Percentiles rank a stretch among this genome's conserved stretches.
These are phyloP conservation scores for Verbena officinalis DNA, from an alignment of 257 asterid genomes.

Conservation along the genomic window DNA sequence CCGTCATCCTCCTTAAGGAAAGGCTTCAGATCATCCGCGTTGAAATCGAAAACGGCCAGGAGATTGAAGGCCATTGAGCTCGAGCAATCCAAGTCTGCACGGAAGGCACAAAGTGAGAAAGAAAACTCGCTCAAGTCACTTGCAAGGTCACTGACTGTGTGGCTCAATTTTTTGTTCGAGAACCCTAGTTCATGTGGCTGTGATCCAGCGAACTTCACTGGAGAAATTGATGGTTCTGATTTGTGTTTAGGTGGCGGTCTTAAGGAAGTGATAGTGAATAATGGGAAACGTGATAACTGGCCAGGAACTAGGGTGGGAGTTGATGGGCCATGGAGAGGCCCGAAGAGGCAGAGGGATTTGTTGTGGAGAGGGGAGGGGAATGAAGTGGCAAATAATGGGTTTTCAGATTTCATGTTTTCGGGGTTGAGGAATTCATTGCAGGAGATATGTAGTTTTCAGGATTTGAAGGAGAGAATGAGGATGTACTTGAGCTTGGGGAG, in stretches of 20 bases:
- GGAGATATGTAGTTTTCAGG: slow-evolving; percentile 90
- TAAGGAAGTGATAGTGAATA: slow-evolving; percentile 29
- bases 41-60: slow-evolving; percentile 63
- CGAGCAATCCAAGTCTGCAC: slow-evolving; percentile 83
- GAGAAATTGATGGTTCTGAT: slow-evolving; percentile 50
- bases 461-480: slow-evolving; percentile 88
- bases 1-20: slow-evolving; percentile 52
- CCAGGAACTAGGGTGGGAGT: slow-evolving; percentile 56
- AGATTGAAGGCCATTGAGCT: slow-evolving; percentile 76
- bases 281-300: slow-evolving; percentile 78
- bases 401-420: slow-evolving; percentile 43
- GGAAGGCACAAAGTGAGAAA: slow-evolving; percentile 66
- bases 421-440: slow-evolving; percentile 64
- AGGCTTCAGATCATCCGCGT: slow-evolving; percentile 41
- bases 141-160: slow-evolving; percentile 78
- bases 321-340: slow-evolving; percentile 84
- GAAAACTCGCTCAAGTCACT: slow-evolving; percentile 70
- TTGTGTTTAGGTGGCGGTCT: slow-evolving; percentile 31
- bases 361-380: slow-evolving; percentile 48
- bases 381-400: slow-evolving; percentile 32
- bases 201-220: slow-evolving; percentile 54
- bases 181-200: slow-evolving; percentile 88
- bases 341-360: slow-evolving; percentile 78
- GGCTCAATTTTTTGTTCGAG: slow-evolving; percentile 88
- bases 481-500: slow-evolving; percentile 68